Base-by-base conservation (phyloP, 2,329 filamentous ascomycete genomes). In the Emericellopsis cladophorae region DNA sequence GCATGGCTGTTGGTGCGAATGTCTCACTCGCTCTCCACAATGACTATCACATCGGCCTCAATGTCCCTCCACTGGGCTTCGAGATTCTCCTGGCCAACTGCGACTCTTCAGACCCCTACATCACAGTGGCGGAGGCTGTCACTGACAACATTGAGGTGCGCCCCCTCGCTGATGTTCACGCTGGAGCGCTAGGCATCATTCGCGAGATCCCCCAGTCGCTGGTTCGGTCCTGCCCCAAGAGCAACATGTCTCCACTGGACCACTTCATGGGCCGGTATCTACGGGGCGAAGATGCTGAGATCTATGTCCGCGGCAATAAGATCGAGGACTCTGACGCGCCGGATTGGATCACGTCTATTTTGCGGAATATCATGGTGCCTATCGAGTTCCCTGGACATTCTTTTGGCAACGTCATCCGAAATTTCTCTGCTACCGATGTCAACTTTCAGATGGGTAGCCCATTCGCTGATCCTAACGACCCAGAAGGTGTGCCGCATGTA, bases 21-120 rank as follows among this genome's bases (percentile, higher is more conserved):
- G 80, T 88, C 23, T 77, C 84, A 29, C 58, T 95, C 23, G 67
- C 72, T 11, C 69, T 86, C 22, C 68, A 74, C 51, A 94, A 96
- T 58, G 67, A 79, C 40, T 94, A 86, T 53, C 86, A 88, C 1
- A 59, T 98, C 39, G 74, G 80, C 44, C 65, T 95, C 40, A 73
- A 76, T 18, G 67, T 95, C 16, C 92, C 92, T 11, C 69, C 82
- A 31, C 76, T 96, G 43, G 79, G 76, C 1, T 95, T 96, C 54
- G 80, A 89, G 46, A 77, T 96, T 24, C 67, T 95, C 37, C 80
- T 96, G 6, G 81, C 86, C 35, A 87, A 87, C 46, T 98, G 92
- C 60, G 69, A 74, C 22, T 67, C 74, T 4, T 66, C 75, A 18
- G 79, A 92, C 42, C 74, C 81, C 4, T 78, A 80, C 46, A 92